Conservation (phyloP, 495 filamentous ascomycete genomes). For the Filosporella fistucella region DNA sequence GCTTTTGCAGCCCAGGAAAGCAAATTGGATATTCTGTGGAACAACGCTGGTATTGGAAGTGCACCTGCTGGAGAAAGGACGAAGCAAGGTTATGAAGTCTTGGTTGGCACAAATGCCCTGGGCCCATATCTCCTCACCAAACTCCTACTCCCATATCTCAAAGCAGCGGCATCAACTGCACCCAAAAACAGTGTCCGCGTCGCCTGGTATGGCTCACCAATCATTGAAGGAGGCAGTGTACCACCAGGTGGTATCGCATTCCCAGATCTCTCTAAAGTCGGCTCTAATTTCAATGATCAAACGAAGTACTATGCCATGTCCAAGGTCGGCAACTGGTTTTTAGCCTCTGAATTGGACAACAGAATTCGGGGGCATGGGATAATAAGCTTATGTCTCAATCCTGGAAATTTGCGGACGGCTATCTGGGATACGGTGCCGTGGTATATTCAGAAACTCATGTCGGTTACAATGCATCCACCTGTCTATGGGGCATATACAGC, state of each 20-base stretch:
- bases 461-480: conserved; percentile 20
- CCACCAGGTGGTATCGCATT: conserved; percentile 24
- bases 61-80: conserved; percentile 24
- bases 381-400: conserved; percentile 29
- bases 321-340: conserved; percentile 30
- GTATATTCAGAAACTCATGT: conserved; percentile 15
- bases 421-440: conserved; percentile 28
- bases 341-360: conserved; percentile 24
- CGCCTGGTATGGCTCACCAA: conserved; percentile 31
- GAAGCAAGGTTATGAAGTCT: conserved; percentile 25
- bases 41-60: conserved; percentile 48
- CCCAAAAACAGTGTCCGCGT: conserved; percentile 29
- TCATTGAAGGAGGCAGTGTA: conserved; percentile 4
- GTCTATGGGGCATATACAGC: conserved; percentile 37
- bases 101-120: conserved; percentile 31
- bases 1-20: conserved; percentile 34
- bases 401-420: conserved; percentile 37
- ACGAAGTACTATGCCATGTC: conserved; percentile 26
- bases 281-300: background rate
- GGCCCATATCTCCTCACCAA: conserved; percentile 37
- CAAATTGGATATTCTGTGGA: conserved; percentile 47
- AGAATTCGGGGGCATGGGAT: conserved; percentile 13
- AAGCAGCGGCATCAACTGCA: conserved; percentile 21
- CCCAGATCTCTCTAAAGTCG: conserved; percentile 1
- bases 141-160: conserved; percentile 40